A percentile compares a stretch with the other conserved stretches of the same genome.
These are phyloP conservation scores for Dioszegia aurantiaca DNA, from an alignment of 768 basidiomycete genomes.

Conservation along the genomic window DNA sequence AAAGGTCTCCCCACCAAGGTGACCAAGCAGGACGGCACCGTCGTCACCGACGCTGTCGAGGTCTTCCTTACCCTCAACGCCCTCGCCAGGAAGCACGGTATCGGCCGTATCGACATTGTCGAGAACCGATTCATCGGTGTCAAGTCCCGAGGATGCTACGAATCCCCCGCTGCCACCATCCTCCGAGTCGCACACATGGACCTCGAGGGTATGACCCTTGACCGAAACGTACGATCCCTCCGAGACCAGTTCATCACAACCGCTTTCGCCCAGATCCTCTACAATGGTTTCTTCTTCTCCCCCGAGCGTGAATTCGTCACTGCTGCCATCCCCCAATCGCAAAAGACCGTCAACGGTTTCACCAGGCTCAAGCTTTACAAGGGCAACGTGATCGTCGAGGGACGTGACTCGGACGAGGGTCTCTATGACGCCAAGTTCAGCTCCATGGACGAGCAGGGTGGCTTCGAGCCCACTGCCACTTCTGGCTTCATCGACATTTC, in stretches of 20 bases:
- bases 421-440: conserved; percentile 93
- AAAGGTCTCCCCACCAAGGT: conserved; percentile 84
- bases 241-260: conserved; percentile 93
- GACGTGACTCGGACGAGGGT: conserved; percentile 80
- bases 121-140: conserved; percentile 99
- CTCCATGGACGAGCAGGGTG: conserved; percentile 98
- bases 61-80: conserved; percentile 89
- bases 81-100: conserved; percentile 88
- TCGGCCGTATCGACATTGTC: conserved; percentile 97
- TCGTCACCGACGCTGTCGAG: conserved; percentile 86
- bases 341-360: conserved; percentile 91
- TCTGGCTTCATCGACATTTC: conserved; percentile 96
- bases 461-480: conserved; percentile 93
- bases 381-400: conserved; percentile 92
- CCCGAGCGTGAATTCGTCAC: conserved; percentile 95
- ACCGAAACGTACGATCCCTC: conserved; percentile 90
- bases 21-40: conserved; percentile 58
- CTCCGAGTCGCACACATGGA: conserved; percentile 93
- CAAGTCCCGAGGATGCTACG: conserved; percentile 99
- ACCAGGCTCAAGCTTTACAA: conserved; percentile 91
- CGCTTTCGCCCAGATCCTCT: conserved; percentile 83
- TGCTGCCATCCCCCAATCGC: conserved; percentile 84
- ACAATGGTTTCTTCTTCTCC: conserved; percentile 99
- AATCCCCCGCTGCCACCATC: conserved; percentile 94
- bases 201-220: conserved; percentile 94